phyloP scores from a whole-genome alignment of 1,139 yeast species.

The Yamadazyma jaroonii region DNA sequence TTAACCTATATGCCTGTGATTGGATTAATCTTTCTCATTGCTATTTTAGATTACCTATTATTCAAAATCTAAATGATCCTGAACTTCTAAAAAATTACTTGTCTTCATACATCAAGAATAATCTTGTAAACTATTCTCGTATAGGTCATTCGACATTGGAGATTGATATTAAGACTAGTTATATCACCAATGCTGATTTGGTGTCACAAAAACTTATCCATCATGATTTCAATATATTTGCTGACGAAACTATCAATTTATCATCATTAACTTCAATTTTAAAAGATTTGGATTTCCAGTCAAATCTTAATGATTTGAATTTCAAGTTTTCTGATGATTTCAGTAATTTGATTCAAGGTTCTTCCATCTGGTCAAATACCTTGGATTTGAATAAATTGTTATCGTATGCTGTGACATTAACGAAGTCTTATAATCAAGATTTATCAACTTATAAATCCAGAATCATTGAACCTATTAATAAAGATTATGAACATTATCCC shows the following conservation, averaged over 20 bases:
- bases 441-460: slow-evolving; percentile 16
- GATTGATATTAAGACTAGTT: slow-evolving; percentile 59
- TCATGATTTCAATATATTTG: slow-evolving; percentile 31
- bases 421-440: slow-evolving; percentile 7
- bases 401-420: slow-evolving; percentile 27
- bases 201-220: slow-evolving; percentile 50
- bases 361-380: slow-evolving; percentile 33
- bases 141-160: slow-evolving; percentile 66
- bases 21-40: slow-evolving; percentile 51
- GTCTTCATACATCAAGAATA: slow-evolving; percentile 18
- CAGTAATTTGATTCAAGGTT: slow-evolving; percentile 6
- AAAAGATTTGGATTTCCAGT: slow-evolving; percentile 58
- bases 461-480: slow-evolving; percentile 10
- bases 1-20: slow-evolving; percentile 79
- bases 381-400: slow-evolving; percentile 30
- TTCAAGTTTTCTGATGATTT: slow-evolving; percentile 8
- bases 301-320: slow-evolving; percentile 36
- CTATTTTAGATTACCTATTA: slow-evolving; percentile 41
- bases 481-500: slow-evolving; percentile 16
- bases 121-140: slow-evolving; percentile 33
- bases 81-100: slow-evolving; percentile 17
- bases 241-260: slow-evolving; percentile 34
- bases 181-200: slow-evolving; percentile 53
- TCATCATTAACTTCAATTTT: slow-evolving; percentile 61
- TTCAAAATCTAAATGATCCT: slow-evolving; percentile 10